These are phyloP conservation scores for Neurospora terricola DNA, from an alignment of 495 filamentous ascomycete species.

Conservation along the genomic window DNA sequence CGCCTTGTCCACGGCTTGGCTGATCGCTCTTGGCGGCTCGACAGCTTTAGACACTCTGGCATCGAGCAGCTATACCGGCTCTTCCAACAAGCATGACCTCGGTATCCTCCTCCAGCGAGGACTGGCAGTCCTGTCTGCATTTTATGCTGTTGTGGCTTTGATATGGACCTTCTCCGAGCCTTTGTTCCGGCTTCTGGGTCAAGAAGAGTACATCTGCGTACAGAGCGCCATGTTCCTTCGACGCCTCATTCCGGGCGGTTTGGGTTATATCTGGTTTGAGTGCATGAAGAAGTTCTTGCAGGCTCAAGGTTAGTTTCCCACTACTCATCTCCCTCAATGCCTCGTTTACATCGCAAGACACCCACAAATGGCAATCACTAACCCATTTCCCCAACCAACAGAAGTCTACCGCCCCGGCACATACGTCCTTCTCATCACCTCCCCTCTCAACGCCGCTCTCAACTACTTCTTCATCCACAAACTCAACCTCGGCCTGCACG, in stretches of 20 bases:
- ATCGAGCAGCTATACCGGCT: slow-evolving; percentile 79
- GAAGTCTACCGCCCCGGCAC: slow-evolving; percentile 83
- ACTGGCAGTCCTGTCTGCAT: slow-evolving; percentile 60
- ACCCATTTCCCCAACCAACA: slow-evolving; percentile 14
- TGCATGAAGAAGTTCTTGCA: slow-evolving; percentile 87
- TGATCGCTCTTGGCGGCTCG: slow-evolving; percentile 85
- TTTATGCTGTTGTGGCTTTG: slow-evolving; percentile 67
- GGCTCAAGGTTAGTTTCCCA: slow-evolving; percentile 55
- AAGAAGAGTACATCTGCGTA: slow-evolving; percentile 66
- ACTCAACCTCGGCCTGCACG: slow-evolving; percentile 60
- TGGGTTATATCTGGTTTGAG: slow-evolving; percentile 91
- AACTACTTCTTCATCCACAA: slow-evolving; percentile 76
- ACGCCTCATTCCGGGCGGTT: slow-evolving; percentile 70
- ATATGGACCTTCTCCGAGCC: slow-evolving; percentile 73
- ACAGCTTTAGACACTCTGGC: slow-evolving; percentile 85
- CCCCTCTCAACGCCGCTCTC: slow-evolving; percentile 64
- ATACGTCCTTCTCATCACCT: slow-evolving; percentile 76
- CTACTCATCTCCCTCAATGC: neutral
- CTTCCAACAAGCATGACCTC: slow-evolving; percentile 69
- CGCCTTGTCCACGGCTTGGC: slow-evolving; percentile 82
- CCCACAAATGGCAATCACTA: neutral
- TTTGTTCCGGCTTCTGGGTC: slow-evolving; percentile 66
- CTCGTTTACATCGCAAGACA: neutral
- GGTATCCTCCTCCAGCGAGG: slow-evolving; percentile 75
- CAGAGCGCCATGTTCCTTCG: slow-evolving; percentile 68